A percentile compares a stretch with the other conserved stretches of the same genome.
phyloP scores from a whole-genome alignment of 23 red algal genomes.

The Agarophyton chilense region DNA sequence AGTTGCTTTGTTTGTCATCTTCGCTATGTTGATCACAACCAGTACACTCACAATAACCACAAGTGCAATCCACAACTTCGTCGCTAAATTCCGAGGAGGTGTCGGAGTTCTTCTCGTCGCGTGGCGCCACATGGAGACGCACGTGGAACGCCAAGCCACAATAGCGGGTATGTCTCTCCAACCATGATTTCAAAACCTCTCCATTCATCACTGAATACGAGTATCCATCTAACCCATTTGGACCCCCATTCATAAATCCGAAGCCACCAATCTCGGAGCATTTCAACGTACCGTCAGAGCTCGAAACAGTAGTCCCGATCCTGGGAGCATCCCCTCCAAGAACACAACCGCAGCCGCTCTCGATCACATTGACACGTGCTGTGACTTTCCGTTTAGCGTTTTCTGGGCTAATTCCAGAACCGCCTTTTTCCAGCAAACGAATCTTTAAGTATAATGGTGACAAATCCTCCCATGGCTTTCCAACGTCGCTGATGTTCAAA shows the following conservation, averaged over 20 bases:
- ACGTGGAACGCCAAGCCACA: slow-evolving; percentile 42
- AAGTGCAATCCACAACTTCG: slow-evolving; percentile 1
- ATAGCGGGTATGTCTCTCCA: slow-evolving; percentile 11
- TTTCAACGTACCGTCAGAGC: background rate
- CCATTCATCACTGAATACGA: slow-evolving; percentile 37
- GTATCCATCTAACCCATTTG: background rate
- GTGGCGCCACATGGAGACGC: slow-evolving; percentile 22
- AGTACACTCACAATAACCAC: slow-evolving; percentile 29
- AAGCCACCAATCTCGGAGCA: slow-evolving; percentile 1
- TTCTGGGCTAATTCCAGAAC: background rate
- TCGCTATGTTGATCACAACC: slow-evolving; percentile 12
- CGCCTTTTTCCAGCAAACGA: slow-evolving; percentile 33
- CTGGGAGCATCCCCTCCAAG: slow-evolving; percentile 14
- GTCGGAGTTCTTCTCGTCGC: background rate
- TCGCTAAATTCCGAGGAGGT: background rate
- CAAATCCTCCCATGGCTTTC: slow-evolving; percentile 17
- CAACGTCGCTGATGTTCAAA: slow-evolving; percentile 7
- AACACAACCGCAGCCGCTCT: slow-evolving; percentile 52
- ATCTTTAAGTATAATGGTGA: slow-evolving; percentile 32
- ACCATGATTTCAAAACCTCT: slow-evolving; percentile 25
- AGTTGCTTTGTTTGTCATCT: background rate
- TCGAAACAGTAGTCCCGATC: slow-evolving; percentile 2
- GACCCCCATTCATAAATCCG: background rate
- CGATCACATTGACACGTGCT: slow-evolving; percentile 39
- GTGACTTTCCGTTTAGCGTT: slow-evolving; percentile 33